phyloP scores from a whole-genome alignment of 805 yeast genomes.

The Candida parachauliodes region DNA sequence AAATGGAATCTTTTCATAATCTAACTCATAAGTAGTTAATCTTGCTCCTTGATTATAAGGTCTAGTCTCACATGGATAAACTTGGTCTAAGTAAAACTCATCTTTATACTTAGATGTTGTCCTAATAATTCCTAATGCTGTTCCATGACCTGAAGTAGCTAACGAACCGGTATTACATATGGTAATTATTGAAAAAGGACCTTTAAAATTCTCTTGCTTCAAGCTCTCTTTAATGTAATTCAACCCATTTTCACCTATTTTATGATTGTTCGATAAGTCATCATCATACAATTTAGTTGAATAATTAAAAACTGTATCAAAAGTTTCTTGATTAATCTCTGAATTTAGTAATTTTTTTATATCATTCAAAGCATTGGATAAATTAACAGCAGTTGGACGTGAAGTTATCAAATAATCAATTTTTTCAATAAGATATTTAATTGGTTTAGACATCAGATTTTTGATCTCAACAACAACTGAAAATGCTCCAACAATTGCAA shows the following conservation, averaged over 20 bases:
- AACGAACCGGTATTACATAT: slow-evolving; percentile 95
- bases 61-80: slow-evolving; percentile 88
- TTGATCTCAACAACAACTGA: slow-evolving; percentile 71
- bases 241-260: slow-evolving; percentile 79
- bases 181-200: slow-evolving; percentile 78
- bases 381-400: slow-evolving; percentile 94
- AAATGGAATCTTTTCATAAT: slow-evolving; percentile 82
- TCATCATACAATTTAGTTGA: slow-evolving; percentile 60
- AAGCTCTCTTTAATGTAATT: slow-evolving; percentile 53
- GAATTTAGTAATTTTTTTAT: slow-evolving; percentile 28
- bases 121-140: slow-evolving; percentile 90
- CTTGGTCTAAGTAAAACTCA: slow-evolving; percentile 57
- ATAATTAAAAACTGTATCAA: slow-evolving; percentile 37
- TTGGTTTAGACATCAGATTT: slow-evolving; percentile 29
- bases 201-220: slow-evolving; percentile 45
- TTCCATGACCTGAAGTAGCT: slow-evolving; percentile 97
- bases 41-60: slow-evolving; percentile 97
- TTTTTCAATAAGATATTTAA: slow-evolving; percentile 35
- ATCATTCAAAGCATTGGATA: slow-evolving; percentile 67
- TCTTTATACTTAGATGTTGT: slow-evolving; percentile 52
- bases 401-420: slow-evolving; percentile 69
- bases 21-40: slow-evolving; percentile 85
- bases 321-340: slow-evolving; percentile 21
- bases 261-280: slow-evolving; percentile 73
- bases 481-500: slow-evolving; percentile 89